Conservation (phyloP, 768 basidiomycete species). For the Cyclocybe cylindracea region DNA sequence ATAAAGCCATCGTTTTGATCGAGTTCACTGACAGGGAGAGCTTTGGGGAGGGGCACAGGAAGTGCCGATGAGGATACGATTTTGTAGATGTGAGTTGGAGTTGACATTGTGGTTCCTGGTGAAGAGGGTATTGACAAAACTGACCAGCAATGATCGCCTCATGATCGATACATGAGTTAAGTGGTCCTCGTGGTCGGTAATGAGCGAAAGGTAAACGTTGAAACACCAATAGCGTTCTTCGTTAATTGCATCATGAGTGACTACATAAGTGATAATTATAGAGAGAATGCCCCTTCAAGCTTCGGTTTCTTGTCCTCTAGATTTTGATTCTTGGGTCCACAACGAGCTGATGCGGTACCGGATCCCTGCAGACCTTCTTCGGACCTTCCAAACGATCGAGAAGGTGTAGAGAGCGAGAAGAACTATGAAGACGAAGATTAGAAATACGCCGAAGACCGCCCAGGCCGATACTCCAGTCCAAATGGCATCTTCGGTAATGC, state of each 20-base stretch:
- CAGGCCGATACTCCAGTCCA: slow-evolving; percentile 35
- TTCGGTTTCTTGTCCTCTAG: too few relatives aligned
- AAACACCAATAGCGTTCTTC: too few relatives aligned
- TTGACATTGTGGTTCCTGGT: slow-evolving; percentile 16
- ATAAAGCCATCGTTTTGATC: slow-evolving; percentile 50
- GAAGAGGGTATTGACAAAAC: background rate
- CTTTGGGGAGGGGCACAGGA: slow-evolving; percentile 40
- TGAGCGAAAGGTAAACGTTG: too few relatives aligned
- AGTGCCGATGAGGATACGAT: slow-evolving; percentile 46
- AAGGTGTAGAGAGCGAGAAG: slow-evolving; percentile 46
- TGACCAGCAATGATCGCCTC: background rate
- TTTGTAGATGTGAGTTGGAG: slow-evolving; percentile 63
- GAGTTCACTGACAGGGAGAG: slow-evolving; percentile 50
- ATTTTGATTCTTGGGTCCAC: slow-evolving; percentile 5
- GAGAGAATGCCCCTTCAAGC: too few relatives aligned
- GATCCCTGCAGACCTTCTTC: slow-evolving; percentile 25
- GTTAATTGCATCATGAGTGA: too few relatives aligned
- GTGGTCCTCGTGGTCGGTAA: background rate
- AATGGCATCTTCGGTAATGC: slow-evolving; percentile 19
- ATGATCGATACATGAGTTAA: too few relatives aligned
- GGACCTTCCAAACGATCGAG: slow-evolving; percentile 50
- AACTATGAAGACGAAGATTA: slow-evolving; percentile 39
- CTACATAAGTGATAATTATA: too few relatives aligned
- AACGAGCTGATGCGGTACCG: slow-evolving; percentile 15
- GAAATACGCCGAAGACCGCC: slow-evolving; percentile 40